Base-by-base conservation (phyloP, 2,329 filamentous ascomycete species). In the Trichoderma pleuroti region DNA sequence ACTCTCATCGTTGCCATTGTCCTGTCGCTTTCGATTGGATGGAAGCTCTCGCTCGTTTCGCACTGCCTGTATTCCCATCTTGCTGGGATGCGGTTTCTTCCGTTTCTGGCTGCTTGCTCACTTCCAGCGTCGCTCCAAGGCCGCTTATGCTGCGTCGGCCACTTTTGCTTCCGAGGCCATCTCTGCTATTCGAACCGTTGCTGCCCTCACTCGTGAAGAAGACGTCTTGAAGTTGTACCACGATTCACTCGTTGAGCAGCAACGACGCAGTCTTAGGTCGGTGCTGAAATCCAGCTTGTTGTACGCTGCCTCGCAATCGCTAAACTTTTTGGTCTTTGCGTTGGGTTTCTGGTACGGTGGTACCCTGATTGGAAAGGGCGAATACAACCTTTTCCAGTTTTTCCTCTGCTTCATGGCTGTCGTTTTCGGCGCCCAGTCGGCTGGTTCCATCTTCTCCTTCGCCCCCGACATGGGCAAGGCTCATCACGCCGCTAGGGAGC, bases 291-390 rank as follows among this genome's bases (percentile, higher is more conserved):
- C 93, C 0, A 94, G 92, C 12, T 78, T 86, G 1, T 87, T 98
- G 7, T 98, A 97, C 78, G 93, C 94, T 0, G 87, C 90, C 2
- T 93, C 93, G 1, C 94, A 98, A 82, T 94, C 92, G 0, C 83
- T 97, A 70, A 89, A 93, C 73, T 97, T 97, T 82, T 85, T 94
- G 60, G 93, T 91, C 75, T 91, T 96, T 72, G 94, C 94, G 0
- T 88, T 98, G 6, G 93, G 92, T 2, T 98, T 98, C 84, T 98
- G 93, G 93, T 97, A 96, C 76, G 94, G 94, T 72, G 93, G 93
- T 39, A 92, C 86, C 0, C 84, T 97, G 39, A 91, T 97, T 68
- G 90, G 87, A 32, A 86, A 86, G 72, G 78, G 82, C 62, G 92
- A 97, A 78, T 95, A 96, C 80, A 80, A 82, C 74, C 86, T 93